phyloP scores from a whole-genome alignment of 306 rosid genomes.

The Vachellia collinsii region DNA sequence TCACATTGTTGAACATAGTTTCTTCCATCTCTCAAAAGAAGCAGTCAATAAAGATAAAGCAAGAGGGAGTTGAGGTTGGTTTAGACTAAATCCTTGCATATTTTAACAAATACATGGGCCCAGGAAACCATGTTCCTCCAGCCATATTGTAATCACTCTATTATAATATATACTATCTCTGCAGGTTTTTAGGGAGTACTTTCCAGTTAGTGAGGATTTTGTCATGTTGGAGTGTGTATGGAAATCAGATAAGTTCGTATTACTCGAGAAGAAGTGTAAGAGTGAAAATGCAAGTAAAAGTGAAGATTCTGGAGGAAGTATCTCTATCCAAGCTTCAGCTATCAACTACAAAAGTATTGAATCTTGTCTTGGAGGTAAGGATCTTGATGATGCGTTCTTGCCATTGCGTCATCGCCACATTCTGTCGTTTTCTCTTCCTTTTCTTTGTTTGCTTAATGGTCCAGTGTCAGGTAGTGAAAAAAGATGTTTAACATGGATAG shows the following conservation, averaged over 20 bases:
- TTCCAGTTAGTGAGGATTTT: slow-evolving; percentile 64
- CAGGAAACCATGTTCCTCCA: slow-evolving; percentile 3
- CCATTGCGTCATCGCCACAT: slow-evolving; percentile 7
- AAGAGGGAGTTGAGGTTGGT: slow-evolving; percentile 72
- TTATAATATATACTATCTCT: slow-evolving; percentile 7
- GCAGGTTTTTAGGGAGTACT: slow-evolving; percentile 75
- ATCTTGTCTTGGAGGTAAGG: slow-evolving; percentile 68
- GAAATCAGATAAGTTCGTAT: slow-evolving; percentile 69
- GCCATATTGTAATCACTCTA: slow-evolving; percentile 6
- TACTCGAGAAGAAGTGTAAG: slow-evolving; percentile 52
- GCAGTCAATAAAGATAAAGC: slow-evolving; percentile 67
- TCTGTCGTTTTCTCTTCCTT: neutral
- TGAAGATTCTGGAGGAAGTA: slow-evolving; percentile 44
- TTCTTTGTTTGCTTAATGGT: neutral
- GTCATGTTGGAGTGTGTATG: slow-evolving; percentile 66
- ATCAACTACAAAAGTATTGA: slow-evolving; percentile 55
- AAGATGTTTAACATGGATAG: neutral
- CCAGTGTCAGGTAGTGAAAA: no score
- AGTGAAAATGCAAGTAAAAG: slow-evolving; percentile 43
- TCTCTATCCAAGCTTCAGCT: slow-evolving; percentile 42
- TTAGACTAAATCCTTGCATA: neutral
- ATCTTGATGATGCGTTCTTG: slow-evolving; percentile 17
- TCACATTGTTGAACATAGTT: slow-evolving; percentile 74
- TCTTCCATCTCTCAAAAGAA: slow-evolving; percentile 65
- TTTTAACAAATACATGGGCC: neutral